phyloP scores from a whole-genome alignment of 2,329 filamentous ascomycete species.

The Colletotrichum sp. region DNA sequence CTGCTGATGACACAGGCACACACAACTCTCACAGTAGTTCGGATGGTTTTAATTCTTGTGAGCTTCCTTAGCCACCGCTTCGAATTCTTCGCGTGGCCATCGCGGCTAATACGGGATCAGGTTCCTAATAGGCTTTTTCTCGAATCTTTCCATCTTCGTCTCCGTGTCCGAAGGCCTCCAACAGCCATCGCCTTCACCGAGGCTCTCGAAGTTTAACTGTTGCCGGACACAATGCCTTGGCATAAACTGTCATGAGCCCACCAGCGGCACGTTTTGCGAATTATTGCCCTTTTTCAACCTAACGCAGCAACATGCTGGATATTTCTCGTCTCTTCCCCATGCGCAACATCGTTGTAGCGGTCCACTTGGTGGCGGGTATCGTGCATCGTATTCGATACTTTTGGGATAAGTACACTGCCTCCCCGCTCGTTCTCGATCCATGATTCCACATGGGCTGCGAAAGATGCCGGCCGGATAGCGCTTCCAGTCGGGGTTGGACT shows the following conservation, averaged over 20 bases:
- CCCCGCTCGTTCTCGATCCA: background rate
- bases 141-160: conserved; percentile 7
- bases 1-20: conserved; percentile 8
- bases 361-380: conserved; percentile 16
- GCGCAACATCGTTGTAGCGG: background rate
- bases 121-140: background rate
- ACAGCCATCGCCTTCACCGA: background rate
- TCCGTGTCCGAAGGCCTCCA: background rate
- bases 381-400: conserved; percentile 11
- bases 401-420: background rate
- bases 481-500: background rate
- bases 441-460: conserved; percentile 13
- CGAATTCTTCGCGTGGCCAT: background rate
- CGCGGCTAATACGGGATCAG: conserved; percentile 7
- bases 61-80: background rate
- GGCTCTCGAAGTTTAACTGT: background rate
- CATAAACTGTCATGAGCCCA: background rate
- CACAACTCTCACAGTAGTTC: background rate
- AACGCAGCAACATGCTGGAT: background rate
- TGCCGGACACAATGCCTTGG: background rate
- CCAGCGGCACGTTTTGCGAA: background rate
- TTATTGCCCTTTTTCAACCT: background rate
- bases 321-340: background rate
- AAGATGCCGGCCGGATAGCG: conserved; percentile 12
- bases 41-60: background rate